phyloP scores from a whole-genome alignment of 2,329 filamentous ascomycete species.

The Pezicula rhizophila region DNA sequence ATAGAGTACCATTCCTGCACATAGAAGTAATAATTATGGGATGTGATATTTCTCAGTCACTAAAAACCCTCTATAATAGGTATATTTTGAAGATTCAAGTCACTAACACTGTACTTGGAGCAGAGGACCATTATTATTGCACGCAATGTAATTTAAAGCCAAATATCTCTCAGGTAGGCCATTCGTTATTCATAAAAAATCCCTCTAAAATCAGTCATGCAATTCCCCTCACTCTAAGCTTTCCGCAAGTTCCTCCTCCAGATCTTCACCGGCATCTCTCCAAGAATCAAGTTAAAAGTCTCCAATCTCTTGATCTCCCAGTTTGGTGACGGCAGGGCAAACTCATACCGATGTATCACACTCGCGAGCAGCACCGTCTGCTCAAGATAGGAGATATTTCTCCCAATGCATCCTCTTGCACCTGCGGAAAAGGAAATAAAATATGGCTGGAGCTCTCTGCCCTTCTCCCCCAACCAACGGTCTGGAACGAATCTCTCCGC shows the following conservation, averaged over 20 bases:
- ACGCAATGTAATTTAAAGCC: background rate
- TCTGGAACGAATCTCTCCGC: conserved; percentile 34
- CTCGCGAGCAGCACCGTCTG: conserved; percentile 38
- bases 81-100: no score
- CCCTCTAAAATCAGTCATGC: background rate
- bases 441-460: conserved; percentile 31
- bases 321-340: conserved; percentile 26
- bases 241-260: background rate
- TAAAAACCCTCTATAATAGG: no score
- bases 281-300: background rate
- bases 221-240: background rate
- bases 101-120: background rate
- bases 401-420: conserved; percentile 34
- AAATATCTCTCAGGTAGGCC: background rate
- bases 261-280: background rate
- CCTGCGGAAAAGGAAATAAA: conserved; percentile 35
- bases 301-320: conserved; percentile 17
- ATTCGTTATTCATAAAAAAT: background rate
- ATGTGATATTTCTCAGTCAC: no score
- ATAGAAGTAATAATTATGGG: no score
- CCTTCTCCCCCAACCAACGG: conserved; percentile 35
- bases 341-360: conserved; percentile 37
- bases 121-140: background rate
- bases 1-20: no score
- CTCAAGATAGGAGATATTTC: conserved; percentile 39